Evolutionary conservation across 1,284 basidiomycete species (phyloP).

Genomic region (Boletus sp.): DNA sequence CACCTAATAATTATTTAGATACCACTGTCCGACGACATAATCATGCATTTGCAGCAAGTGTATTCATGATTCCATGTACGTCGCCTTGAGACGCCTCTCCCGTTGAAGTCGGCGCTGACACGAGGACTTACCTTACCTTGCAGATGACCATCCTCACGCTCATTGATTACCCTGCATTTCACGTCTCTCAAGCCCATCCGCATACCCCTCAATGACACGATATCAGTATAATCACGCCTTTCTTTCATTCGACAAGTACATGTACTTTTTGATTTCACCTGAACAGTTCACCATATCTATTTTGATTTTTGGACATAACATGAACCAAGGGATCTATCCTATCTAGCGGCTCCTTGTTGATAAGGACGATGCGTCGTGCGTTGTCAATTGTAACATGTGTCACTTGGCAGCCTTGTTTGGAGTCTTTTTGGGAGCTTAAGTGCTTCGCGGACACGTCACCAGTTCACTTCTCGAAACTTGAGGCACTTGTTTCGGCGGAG

Average conservation of each 20-base stretch:
- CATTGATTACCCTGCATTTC: conserved; percentile 26
- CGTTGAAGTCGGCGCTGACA: conserved; percentile 7
- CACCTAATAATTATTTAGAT: conserved; percentile 27
- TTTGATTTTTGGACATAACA: conserved; percentile 3
- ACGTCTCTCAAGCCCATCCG: conserved; percentile 15
- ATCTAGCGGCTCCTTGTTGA: background rate
- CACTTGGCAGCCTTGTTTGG: background rate
- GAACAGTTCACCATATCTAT: conserved; percentile 11
- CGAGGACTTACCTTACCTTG: background rate
- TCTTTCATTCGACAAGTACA: conserved; percentile 23
- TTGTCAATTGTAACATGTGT: background rate
- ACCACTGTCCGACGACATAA: conserved; percentile 26
- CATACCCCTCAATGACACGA: conserved; percentile 31
- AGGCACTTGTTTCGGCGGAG: background rate
- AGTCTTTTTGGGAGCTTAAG: background rate
- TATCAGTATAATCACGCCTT: conserved; percentile 26
- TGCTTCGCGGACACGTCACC: background rate
- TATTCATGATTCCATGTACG: conserved; percentile 30
- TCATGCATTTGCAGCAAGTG: conserved; percentile 28
- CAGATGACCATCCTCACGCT: conserved; percentile 30
- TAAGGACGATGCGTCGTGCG: background rate
- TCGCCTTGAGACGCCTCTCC: background rate
- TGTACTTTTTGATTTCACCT: conserved; percentile 1
- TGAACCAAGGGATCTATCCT: conserved; percentile 2
- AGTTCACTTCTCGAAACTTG: background rate